Conservation (phyloP, 2,329 filamentous ascomycete species). For the Hirsutella minnesotensis region DNA sequence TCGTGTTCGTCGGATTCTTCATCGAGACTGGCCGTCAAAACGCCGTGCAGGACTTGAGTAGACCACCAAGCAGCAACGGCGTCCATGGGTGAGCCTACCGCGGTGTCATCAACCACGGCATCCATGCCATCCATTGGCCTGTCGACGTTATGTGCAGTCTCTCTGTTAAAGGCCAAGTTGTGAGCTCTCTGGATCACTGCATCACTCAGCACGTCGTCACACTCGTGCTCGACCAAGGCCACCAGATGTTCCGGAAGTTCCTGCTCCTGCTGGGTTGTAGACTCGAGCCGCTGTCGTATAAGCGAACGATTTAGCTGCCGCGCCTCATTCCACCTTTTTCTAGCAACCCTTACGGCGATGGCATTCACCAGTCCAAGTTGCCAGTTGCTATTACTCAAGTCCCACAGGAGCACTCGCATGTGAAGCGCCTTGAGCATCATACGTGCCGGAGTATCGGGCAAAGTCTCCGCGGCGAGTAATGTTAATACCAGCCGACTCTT, state of each 20-base stretch:
- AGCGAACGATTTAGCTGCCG: constrained; percentile 47
- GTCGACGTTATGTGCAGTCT: constrained; percentile 54
- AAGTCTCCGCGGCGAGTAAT: constrained; percentile 74
- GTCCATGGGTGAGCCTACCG: constrained; percentile 78
- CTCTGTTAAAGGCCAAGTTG: constrained; percentile 79
- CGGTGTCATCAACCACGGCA: constrained; percentile 70
- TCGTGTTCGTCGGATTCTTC: constrained; percentile 24
- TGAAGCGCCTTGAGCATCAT: constrained; percentile 90
- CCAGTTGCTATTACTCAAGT: constrained; percentile 53
- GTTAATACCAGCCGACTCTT: constrained; percentile 78
- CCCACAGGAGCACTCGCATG: constrained; percentile 80
- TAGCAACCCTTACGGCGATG: constrained; percentile 61
- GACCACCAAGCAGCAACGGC: constrained; percentile 90
- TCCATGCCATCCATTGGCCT: constrained; percentile 63
- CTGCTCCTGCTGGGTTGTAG: constrained; percentile 38
- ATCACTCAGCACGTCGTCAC: constrained; percentile 69
- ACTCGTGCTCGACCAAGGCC: constrained; percentile 64
- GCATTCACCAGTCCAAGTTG: constrained; percentile 54
- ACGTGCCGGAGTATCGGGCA: constrained; percentile 70
- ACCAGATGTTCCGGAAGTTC: constrained; percentile 64
- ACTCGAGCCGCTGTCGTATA: constrained; percentile 25
- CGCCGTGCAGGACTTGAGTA: constrained; percentile 57
- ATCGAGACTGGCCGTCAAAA: constrained; percentile 51
- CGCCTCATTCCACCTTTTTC: constrained; percentile 72
- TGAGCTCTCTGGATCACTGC: constrained; percentile 74